Conservation (phyloP, 805 yeast genomes). For the Candida dajiaensis region DNA sequence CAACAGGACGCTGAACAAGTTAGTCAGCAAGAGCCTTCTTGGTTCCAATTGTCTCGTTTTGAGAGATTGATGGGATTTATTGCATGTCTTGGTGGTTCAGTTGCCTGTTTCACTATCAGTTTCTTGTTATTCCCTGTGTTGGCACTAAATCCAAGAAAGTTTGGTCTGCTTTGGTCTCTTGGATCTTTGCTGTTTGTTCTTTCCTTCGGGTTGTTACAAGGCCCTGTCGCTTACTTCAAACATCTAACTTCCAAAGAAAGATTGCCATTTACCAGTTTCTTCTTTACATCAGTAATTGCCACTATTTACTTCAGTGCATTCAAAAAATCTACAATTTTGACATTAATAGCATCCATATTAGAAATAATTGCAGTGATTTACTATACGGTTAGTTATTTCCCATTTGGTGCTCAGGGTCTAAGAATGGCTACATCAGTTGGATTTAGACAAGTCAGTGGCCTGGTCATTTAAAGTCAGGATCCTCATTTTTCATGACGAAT, state of each 20-base stretch:
- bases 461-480: conserved; percentile 7
- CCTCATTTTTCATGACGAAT: not conserved
- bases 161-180: conserved; percentile 85
- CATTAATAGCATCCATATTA: conserved; percentile 65
- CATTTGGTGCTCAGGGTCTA: conserved; percentile 83
- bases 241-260: conserved; percentile 76
- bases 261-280: conserved; percentile 72
- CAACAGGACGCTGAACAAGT: conserved; percentile 40
- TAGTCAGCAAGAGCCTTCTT: conserved; percentile 57
- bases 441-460: conserved; percentile 35
- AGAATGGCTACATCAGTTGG: conserved; percentile 53
- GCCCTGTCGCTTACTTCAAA: conserved; percentile 72
- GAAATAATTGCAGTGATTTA: conserved; percentile 86
- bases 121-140: conserved; percentile 83
- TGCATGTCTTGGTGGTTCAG: conserved; percentile 68
- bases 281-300: conserved; percentile 70
- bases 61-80: conserved; percentile 77
- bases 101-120: conserved; percentile 77
- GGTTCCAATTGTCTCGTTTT: conserved; percentile 71
- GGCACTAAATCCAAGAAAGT: conserved; percentile 85
- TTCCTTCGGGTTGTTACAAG: conserved; percentile 89
- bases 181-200: conserved; percentile 83
- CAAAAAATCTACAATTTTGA: conserved; percentile 61
- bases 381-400: conserved; percentile 90
- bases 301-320: conserved; percentile 77